A percentile compares a stretch with the other conserved stretches of the same genome.
These are phyloP conservation scores for Blastocystis hominis DNA, from an alignment of 352 stramenopile genomes.

Conservation along the genomic window DNA sequence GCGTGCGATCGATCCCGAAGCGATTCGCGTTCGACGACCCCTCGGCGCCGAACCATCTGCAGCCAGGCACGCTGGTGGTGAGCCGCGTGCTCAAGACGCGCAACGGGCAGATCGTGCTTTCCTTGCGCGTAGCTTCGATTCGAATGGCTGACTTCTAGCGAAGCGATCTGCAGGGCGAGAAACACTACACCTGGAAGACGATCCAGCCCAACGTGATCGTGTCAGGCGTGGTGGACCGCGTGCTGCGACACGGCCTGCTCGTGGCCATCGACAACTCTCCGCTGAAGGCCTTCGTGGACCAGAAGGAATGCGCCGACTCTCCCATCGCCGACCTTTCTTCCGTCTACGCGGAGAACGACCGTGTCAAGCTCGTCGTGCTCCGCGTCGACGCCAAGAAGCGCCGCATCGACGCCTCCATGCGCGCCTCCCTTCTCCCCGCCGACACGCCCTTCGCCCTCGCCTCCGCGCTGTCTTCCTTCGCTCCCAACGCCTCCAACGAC, in stretches of 20 bases:
- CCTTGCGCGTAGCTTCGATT: not conserved
- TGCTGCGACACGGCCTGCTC: not conserved
- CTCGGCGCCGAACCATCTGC: not conserved
- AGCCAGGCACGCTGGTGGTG: too few species aligned
- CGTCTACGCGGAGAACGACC: not conserved
- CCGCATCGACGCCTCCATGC: not conserved
- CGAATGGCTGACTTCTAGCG: not conserved
- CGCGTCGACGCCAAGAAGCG: not conserved
- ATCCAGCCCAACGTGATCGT: not conserved
- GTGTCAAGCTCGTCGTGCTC: not conserved
- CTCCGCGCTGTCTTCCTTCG: not conserved
- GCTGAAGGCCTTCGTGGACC: not conserved
- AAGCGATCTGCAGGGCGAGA: not conserved
- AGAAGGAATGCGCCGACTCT: slow-evolving; percentile 4
- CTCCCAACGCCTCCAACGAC: not conserved
- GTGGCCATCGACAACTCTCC: not conserved
- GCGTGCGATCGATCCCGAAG: not conserved
- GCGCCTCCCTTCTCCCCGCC: not conserved
- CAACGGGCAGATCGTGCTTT: not conserved
- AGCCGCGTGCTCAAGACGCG: not conserved
- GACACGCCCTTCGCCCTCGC: not conserved
- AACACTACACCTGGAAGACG: not conserved
- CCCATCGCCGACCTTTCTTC: not conserved
- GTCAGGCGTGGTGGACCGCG: not conserved
- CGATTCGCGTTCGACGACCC: not conserved